Base-by-base conservation (phyloP, 2,329 filamentous ascomycete species). In the Parastagonospora nodorum region DNA sequence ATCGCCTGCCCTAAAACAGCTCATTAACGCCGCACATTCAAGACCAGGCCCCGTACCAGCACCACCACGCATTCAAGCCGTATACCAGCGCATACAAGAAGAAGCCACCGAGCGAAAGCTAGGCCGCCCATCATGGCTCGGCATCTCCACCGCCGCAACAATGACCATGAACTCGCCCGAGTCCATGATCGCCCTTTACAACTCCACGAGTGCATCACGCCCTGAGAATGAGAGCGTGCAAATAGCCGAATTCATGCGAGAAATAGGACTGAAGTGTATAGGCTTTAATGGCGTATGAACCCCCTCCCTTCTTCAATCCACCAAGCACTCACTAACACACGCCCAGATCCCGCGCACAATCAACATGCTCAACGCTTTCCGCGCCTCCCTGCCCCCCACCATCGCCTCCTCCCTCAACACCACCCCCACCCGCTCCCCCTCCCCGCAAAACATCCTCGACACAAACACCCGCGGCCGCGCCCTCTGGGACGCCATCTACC, bases 81-180 rank as follows among this genome's bases (percentile, higher is more conserved):
- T 73, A 11, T 73, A 69, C 56, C 60, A 56, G 30, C 63, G 57
- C 31, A 71, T 73, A 40, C 67, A 69, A 37, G 43, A 57, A 36
- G 69, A 72, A 51, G 70, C 69, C 5, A 60, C 60, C 15, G 61
- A 58, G 36, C 60, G 60, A 5, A 66, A 65, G 32, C 58, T 73
- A 1, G 64, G 66, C 1, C 61, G 67, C 4, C 70, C 70, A 16
- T 71, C 69, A 64, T 73, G 70, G 70, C 66, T 73, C n/a, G 62
- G 67, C 24, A 59, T 73, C 14, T 64, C 63, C 8, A 88, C 90
- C 1, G 90, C 90, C 29, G 87, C 90, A 14, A 91, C 89, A 1
- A 89, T 93, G 77, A 94, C 90, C 1, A 85, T 94, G 78, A 94
- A 95, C 77, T 92, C 89, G 1, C 90, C 90, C 19, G 87, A 89